These are phyloP conservation scores for Fusarium falciforme DNA, from an alignment of 2,329 filamentous ascomycete genomes.

Conservation along the genomic window DNA sequence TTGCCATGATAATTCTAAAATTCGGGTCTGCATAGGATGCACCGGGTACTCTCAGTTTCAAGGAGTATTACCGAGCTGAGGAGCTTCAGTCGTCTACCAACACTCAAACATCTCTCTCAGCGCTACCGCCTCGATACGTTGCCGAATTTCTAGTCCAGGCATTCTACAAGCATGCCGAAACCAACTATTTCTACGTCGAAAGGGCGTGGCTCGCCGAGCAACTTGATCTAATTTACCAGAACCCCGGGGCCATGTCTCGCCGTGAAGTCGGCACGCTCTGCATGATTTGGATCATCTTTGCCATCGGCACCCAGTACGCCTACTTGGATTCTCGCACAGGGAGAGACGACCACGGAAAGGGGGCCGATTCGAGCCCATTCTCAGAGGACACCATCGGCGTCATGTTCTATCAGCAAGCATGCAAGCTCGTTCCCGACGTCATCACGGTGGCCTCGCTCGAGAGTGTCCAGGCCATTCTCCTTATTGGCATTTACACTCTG, in stretches of 20 bases:
- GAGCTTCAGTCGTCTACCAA: conserved; percentile 57
- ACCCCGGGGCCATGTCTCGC: conserved; percentile 51
- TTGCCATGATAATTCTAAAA: conserved; percentile 1
- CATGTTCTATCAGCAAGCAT: conserved; percentile 67
- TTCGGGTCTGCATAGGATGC: conserved; percentile 36
- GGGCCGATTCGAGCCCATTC: conserved; percentile 42
- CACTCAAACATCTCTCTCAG: conserved; percentile 52
- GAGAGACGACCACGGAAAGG: conserved; percentile 34
- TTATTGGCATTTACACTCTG: conserved; percentile 66
- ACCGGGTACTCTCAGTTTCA: conserved; percentile 46
- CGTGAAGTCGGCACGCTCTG: conserved; percentile 57
- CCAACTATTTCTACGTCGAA: conserved; percentile 62
- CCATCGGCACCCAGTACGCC: conserved; percentile 63
- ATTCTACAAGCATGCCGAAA: conserved; percentile 61
- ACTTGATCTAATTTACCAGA: conserved; percentile 56
- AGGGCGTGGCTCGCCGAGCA: conserved; percentile 55
- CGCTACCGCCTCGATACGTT: conserved; percentile 59
- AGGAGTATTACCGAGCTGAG: conserved; percentile 58
- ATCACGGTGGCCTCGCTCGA: conserved; percentile 67
- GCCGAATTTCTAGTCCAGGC: conserved; percentile 59
- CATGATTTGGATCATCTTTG: conserved; percentile 59
- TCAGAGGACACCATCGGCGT: conserved; percentile 66
- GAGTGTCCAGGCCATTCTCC: conserved; percentile 67
- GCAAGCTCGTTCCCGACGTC: conserved; percentile 65
- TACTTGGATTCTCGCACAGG: conserved; percentile 54